Base-by-base conservation (phyloP, 2,329 filamentous ascomycete genomes). In the Zelopaecilomyces penicillatus region DNA sequence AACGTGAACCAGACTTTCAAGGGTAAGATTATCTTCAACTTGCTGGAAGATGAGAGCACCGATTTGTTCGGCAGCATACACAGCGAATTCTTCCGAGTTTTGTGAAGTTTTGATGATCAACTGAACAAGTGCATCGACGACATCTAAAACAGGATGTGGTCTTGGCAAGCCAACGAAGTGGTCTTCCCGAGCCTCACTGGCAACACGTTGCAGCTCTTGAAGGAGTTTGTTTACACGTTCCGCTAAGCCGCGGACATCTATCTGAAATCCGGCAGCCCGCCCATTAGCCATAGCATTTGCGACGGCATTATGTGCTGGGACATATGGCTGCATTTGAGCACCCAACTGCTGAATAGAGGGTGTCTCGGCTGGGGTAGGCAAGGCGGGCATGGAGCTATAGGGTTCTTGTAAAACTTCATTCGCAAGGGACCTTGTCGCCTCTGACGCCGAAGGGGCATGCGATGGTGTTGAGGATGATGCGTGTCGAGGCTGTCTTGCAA, bases 401-500 rank as follows among this genome's bases (percentile, higher is more conserved):
- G 78, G 74, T 33, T 84, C 80, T 52, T 80, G 76, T 4, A 84
- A 66, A 8, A 82, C 72, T 47, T 83, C 80, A 47, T 82, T 82
- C 19, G 79, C 74, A 45, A 83, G 66, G 5, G 76, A 76, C 46
- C 79, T 69, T 1, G 76, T 80, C 5, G 77, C 70, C 55, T 83
- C 80, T 2, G 79, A 82, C 1, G 73, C 64, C 2, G 80, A 77
- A 8, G 77, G 66, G 11, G 69, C 70, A 52, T 83, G 79, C 4
- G 71, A 68, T 2, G 73, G 62, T 60, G 80, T 62, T 64, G 80
- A 59, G 59, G 73, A 60, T 67, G 74, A 54, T 59, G 73, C 62
- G 58, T 75, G 78, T 45, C 88, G 83, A 29, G 87, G 83, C 60
- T 95, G 88, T 45, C 89, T 78, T 7, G 87, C 88, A 63, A 98